These are phyloP conservation scores for Paxillus rubicundulus DNA, from an alignment of 768 basidiomycete species.

Conservation along the genomic window DNA sequence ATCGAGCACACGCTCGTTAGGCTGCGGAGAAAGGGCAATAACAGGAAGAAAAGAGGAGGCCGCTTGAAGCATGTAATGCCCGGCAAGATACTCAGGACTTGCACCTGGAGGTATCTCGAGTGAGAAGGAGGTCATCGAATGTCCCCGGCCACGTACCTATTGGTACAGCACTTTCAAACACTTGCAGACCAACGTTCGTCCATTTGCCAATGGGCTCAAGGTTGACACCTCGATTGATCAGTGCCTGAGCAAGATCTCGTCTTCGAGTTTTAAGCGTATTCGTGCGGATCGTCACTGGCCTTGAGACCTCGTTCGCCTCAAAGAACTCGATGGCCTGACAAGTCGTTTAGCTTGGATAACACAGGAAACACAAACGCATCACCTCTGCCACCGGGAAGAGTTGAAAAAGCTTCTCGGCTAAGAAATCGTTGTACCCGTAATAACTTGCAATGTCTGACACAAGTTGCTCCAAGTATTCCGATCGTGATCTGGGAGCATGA, in stretches of 20 bases:
- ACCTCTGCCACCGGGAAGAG: conserved; percentile 93
- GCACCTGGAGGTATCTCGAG: conserved; percentile 51
- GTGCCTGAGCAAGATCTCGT: conserved; percentile 88
- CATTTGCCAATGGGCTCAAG: conserved; percentile 99
- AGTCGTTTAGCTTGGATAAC: conserved; percentile 3
- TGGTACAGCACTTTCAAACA: conserved; percentile 94
- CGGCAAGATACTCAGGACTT: conserved; percentile 97
- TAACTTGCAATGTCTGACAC: conserved; percentile 89
- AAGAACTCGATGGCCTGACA: conserved; percentile 95
- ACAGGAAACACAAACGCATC: conserved; percentile 17
- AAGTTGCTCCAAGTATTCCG: conserved; percentile 88
- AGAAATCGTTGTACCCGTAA: conserved; percentile 96
- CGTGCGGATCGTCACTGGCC: conserved; percentile 96
- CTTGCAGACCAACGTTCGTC: conserved; percentile 98
- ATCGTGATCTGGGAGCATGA: conserved; percentile 58
- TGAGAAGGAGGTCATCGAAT: not conserved
- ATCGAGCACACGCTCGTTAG: conserved; percentile 90
- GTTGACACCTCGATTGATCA: conserved; percentile 95
- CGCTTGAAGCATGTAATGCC: conserved; percentile 99
- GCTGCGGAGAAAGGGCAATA: conserved; percentile 90
- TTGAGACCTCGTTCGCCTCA: conserved; percentile 92
- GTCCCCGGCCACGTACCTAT: conserved; percentile 56
- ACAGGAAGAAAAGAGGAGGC: conserved; percentile 99
- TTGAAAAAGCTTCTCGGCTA: conserved; percentile 91
- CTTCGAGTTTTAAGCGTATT: conserved; percentile 93